These are phyloP conservation scores for Penicillium sp. DNA, from an alignment of 2,329 filamentous ascomycete genomes.

Conservation along the genomic window DNA sequence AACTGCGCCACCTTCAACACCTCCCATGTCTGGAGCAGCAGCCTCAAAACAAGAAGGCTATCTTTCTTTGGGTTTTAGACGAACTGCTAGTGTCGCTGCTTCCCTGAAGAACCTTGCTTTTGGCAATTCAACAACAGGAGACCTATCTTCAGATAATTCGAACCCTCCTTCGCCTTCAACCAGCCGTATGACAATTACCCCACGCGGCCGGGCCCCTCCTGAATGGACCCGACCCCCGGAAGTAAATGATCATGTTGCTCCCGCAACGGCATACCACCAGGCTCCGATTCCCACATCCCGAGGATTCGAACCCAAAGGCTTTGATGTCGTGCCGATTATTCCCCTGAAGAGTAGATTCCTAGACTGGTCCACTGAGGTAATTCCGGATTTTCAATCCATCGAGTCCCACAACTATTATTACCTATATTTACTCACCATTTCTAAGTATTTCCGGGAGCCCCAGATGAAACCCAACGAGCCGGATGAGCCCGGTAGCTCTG, in stretches of 20 bases:
- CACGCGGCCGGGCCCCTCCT: conserved; percentile 53
- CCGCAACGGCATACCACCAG: conserved; percentile 70
- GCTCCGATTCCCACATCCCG: conserved; percentile 78
- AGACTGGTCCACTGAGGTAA: conserved; percentile 85
- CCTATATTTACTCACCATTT: conserved; percentile 31
- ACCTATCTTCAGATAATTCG: conserved; percentile 31
- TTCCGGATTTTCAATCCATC: conserved; percentile 18
- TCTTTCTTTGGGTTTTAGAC: conserved; percentile 59
- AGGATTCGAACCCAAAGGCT: conserved; percentile 65
- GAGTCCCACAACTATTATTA: conserved; percentile 10
- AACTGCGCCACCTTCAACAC: conserved; percentile 44
- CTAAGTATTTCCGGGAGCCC: conserved; percentile 86
- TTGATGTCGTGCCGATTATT: conserved; percentile 61
- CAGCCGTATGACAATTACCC: conserved; percentile 42
- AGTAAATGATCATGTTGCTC: conserved; percentile 67
- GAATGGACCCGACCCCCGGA: conserved; percentile 69
- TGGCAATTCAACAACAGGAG: conserved; percentile 45
- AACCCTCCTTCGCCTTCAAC: conserved; percentile 33
- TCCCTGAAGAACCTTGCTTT: conserved; percentile 63
- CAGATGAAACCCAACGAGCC: conserved; percentile 97
- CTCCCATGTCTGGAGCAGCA: conserved; percentile 46
- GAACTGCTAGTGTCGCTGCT: conserved; percentile 64
- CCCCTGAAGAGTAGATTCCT: conserved; percentile 82
- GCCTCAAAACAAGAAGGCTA: conserved; percentile 60
- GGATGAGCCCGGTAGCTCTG: conserved; percentile 91